These are phyloP conservation scores for Penicillium longicatenatum DNA, from an alignment of 495 filamentous ascomycete species.

Conservation along the genomic window DNA sequence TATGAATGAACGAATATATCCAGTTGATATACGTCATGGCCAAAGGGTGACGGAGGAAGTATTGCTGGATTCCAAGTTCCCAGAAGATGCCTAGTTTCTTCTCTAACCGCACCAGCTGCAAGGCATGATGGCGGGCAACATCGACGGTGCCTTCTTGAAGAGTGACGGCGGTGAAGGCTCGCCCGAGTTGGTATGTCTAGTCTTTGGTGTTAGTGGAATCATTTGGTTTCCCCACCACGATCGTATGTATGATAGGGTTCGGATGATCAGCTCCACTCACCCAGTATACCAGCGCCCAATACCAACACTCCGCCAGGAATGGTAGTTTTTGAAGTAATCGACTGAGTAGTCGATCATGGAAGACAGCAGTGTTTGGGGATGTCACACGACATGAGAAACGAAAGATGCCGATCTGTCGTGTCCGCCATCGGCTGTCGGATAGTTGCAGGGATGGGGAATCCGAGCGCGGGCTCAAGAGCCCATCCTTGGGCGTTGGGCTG, in stretches of 20 bases:
- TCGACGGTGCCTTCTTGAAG: conserved; percentile 58
- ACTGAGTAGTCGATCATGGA: conserved; percentile 55
- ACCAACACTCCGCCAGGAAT: conserved; percentile 79
- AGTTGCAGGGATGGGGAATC: conserved; percentile 32
- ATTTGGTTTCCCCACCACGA: too few species aligned
- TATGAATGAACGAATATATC: conserved; percentile 80
- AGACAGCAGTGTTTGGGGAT: conserved; percentile 57
- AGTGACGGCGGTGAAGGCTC: conserved; percentile 62
- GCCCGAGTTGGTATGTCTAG: conserved; percentile 63
- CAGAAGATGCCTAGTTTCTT: conserved; percentile 57
- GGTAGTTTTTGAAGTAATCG: conserved; percentile 67
- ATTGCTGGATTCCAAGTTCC: conserved; percentile 55
- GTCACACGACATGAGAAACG: conserved; percentile 38
- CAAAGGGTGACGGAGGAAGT: conserved; percentile 49
- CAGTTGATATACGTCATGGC: conserved; percentile 59
- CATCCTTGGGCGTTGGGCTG: conserved; percentile 36
- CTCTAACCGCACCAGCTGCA: conserved; percentile 58
- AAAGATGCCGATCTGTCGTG: conserved; percentile 42
- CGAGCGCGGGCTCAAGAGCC: conserved; percentile 24
- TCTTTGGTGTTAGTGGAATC: neutral
- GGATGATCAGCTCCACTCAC: conserved; percentile 32
- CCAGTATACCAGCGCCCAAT: conserved; percentile 74
- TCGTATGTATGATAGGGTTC: neutral
- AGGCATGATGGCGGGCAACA: conserved; percentile 58
- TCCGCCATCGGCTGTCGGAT: conserved; percentile 41